Base-by-base conservation (phyloP, 2,329 filamentous ascomycete species). In the Elsinoe australis region DNA sequence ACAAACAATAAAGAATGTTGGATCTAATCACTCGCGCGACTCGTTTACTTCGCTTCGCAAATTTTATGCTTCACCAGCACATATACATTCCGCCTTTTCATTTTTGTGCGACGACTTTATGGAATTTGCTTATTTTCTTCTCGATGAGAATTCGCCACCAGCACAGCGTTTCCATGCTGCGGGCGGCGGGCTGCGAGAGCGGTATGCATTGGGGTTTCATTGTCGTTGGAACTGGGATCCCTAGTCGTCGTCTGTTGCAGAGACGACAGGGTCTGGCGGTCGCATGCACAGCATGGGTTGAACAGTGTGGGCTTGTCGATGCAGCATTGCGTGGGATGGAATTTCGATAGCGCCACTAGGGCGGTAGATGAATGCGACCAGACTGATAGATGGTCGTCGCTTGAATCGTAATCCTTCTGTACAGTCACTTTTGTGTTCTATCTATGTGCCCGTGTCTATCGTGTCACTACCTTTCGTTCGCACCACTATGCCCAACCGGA, bases 51-150 rank as follows among this genome's bases (percentile, higher is more conserved):
- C 10, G 39, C 14, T 19, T 32, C 39, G 39, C 26, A 44, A 14
- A 17, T 44, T 41, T 35, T 45, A 21, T 15, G 36, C 19, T 34
- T 29, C 19, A 32, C 19, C 47, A 34, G 36, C 28, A 41, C 41
- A 49, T 33, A 44, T 44, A 42, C 36, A 36, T 22, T 33, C 36
- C 38, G 28, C 31, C 24, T 26, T 39, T 35, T 17, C 9, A n/a
- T n/a, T n/a, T 35, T 44, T 18, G 6, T 26, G 26, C 47, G 31
- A 41, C 36, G 26, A 32, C 41, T 35, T 35, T 42, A 49, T 41
- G 47, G 19, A 42, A 19, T 24, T 28, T 32, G 10, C 21, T 38
- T 17, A 6, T 39, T 28, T 42, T n/a, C 34, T 8, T 38, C 22
- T 21, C 19, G 17, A 9, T 39, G 22, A 41, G n/a, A n/a, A n/a